Evolutionary conservation across 169 alveolate species (phyloP).

Genomic region (Cryptosporidium ryanae): DNA sequence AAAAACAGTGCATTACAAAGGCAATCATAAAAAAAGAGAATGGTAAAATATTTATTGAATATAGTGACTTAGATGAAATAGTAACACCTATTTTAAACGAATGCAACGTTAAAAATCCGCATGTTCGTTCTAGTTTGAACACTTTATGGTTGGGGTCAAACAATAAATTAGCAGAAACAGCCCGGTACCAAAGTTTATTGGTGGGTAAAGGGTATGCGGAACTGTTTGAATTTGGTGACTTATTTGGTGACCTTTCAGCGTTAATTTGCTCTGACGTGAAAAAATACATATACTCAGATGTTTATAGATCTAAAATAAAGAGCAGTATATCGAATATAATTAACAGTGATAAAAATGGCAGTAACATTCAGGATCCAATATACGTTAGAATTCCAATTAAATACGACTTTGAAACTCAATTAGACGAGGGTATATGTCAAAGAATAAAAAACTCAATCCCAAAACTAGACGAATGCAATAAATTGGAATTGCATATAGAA

Average conservation of each 20-base stretch:
- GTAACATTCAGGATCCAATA: slow-evolving; percentile 1
- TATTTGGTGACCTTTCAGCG: slow-evolving; percentile 10
- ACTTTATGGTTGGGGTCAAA: slow-evolving; percentile 22
- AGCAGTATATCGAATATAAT: not conserved
- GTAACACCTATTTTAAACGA: not conserved
- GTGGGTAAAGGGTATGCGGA: slow-evolving; percentile 54
- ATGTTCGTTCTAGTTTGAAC: slow-evolving; percentile 3
- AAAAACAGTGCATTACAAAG: slow-evolving; percentile 48
- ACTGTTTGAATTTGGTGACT: slow-evolving; percentile 5
- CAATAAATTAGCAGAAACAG: not conserved
- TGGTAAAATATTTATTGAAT: slow-evolving; percentile 5
- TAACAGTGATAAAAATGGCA: not conserved
- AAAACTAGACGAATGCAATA: not conserved
- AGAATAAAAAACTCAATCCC: not conserved
- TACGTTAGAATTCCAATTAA: slow-evolving; percentile 38
- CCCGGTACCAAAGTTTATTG: not conserved
- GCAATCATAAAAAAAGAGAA: slow-evolving; percentile 1
- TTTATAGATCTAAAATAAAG: not conserved
- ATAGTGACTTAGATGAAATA: not conserved
- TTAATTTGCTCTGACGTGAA: slow-evolving; percentile 38
- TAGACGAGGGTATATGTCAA: slow-evolving; percentile 13
- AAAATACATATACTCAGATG: slow-evolving; percentile 15
- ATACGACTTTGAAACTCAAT: slow-evolving; percentile 1
- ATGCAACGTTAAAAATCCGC: slow-evolving; percentile 5
- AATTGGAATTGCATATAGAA: too few relatives aligned